Evolutionary conservation across 2,329 filamentous ascomycete genomes (phyloP).

Genomic region (Cadophora luteo-olivacea): DNA sequence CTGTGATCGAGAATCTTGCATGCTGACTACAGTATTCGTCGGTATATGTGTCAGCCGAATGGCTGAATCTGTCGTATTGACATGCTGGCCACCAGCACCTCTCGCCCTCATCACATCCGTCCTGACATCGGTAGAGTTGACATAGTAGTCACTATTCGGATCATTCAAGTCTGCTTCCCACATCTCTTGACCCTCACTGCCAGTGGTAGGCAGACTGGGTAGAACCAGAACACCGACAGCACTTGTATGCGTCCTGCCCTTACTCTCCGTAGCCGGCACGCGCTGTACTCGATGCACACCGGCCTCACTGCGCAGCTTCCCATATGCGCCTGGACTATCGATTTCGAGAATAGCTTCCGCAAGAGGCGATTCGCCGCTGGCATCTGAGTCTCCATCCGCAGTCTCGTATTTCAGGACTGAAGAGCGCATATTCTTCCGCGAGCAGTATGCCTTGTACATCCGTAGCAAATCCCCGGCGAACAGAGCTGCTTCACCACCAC

Average conservation of each 20-base stretch:
- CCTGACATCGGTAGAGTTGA: slow-evolving; percentile 82
- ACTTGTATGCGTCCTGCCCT: slow-evolving; percentile 91
- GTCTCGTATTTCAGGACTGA: slow-evolving; percentile 82
- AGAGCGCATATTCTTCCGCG: slow-evolving; percentile 68
- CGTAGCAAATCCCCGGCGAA: slow-evolving; percentile 87
- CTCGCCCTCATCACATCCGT: slow-evolving; percentile 90
- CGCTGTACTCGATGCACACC: slow-evolving; percentile 96
- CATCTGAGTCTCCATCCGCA: slow-evolving; percentile 66
- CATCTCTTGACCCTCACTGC: slow-evolving; percentile 54
- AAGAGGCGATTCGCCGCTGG: slow-evolving; percentile 69
- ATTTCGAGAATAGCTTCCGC: slow-evolving; percentile 90
- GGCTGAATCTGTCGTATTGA: slow-evolving; percentile 97
- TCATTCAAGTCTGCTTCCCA: slow-evolving; percentile 73
- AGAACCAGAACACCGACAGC: slow-evolving; percentile 92
- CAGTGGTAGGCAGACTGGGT: slow-evolving; percentile 74
- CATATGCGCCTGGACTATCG: slow-evolving; percentile 78
- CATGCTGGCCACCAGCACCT: slow-evolving; percentile 94
- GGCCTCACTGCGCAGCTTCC: slow-evolving; percentile 81
- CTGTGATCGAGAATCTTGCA: slow-evolving; percentile 93
- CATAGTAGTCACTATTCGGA: slow-evolving; percentile 89
- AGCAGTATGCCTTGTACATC: slow-evolving; percentile 88
- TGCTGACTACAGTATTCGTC: slow-evolving; percentile 83
- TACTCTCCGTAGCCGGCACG: slow-evolving; percentile 88
- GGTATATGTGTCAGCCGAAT: slow-evolving; percentile 91
- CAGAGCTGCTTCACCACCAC: slow-evolving; percentile 87